These are phyloP conservation scores for Neurospora sublineolata DNA, from an alignment of 495 filamentous ascomycete species.

Conservation along the genomic window DNA sequence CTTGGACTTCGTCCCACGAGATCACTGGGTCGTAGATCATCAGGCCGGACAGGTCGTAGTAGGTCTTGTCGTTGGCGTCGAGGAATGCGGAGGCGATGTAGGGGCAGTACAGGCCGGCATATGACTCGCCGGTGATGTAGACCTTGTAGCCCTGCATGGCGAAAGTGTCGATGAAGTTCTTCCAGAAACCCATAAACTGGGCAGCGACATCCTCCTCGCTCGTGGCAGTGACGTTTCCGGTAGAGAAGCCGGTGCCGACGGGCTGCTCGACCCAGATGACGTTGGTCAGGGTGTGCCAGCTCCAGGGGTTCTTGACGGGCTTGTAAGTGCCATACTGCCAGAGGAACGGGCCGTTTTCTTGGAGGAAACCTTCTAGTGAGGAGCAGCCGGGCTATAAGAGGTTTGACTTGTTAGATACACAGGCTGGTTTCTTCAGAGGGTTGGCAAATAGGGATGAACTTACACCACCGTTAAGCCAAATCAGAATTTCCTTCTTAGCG, in stretches of 20 bases:
- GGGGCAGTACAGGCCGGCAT: conserved; percentile 68
- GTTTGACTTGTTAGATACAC: not conserved
- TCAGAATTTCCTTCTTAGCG: conserved; percentile 54
- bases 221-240: conserved; percentile 48
- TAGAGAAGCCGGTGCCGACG: conserved; percentile 62
- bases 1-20: conserved; percentile 35
- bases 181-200: conserved; percentile 62
- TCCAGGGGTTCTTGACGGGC: conserved; percentile 54
- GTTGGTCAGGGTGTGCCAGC: conserved; percentile 66
- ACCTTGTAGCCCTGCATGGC: conserved; percentile 49
- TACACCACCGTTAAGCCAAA: conserved; percentile 62
- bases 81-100: conserved; percentile 71
- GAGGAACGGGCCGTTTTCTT: conserved; percentile 66
- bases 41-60: conserved; percentile 57
- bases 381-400: conserved; percentile 46
- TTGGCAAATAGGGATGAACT: conserved; percentile 4
- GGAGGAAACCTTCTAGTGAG: conserved; percentile 56
- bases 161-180: conserved; percentile 59
- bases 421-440: not conserved
- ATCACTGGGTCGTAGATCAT: conserved; percentile 61
- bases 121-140: conserved; percentile 60
- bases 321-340: conserved; percentile 59
- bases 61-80: conserved; percentile 50
- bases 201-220: conserved; percentile 52
- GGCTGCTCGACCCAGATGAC: conserved; percentile 69